Evolutionary conservation across 352 stramenopile genomes (phyloP).

Genomic region (Globisporangium radiosum): DNA sequence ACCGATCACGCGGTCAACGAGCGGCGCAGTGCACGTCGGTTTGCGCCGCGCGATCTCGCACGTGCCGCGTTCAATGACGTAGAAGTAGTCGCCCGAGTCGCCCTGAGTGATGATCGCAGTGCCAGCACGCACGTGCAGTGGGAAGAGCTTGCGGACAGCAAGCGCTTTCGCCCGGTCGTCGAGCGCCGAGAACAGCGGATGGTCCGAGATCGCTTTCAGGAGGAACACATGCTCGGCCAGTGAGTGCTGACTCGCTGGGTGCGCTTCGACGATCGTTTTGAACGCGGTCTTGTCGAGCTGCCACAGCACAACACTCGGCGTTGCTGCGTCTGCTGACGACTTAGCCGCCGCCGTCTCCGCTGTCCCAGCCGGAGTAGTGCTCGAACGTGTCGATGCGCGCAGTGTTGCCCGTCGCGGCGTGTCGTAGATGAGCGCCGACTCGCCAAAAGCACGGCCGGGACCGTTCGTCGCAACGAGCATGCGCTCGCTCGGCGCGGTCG

Average conservation of each 20-base stretch:
- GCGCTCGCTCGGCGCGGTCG: conserved; percentile 48
- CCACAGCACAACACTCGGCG: conserved; percentile 52
- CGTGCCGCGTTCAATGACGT: conserved; percentile 68
- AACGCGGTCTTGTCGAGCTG: conserved; percentile 71
- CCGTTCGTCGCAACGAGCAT: conserved; percentile 80
- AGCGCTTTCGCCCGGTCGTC: conserved; percentile 72
- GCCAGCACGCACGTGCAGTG: conserved; percentile 48
- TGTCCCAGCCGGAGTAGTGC: background rate
- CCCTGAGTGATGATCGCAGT: conserved; percentile 71
- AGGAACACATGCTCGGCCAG: conserved; percentile 74
- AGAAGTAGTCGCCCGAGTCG: conserved; percentile 83
- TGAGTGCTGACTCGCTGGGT: conserved; percentile 74
- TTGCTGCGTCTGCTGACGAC: background rate
- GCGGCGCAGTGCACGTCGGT: conserved; percentile 32
- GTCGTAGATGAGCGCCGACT: conserved; percentile 82
- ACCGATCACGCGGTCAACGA: conserved; percentile 70
- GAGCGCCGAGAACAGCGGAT: conserved; percentile 70
- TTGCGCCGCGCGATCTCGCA: conserved; percentile 76
- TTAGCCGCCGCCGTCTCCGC: background rate
- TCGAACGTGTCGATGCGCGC: conserved; percentile 14
- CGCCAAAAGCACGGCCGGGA: conserved; percentile 68
- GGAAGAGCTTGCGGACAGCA: conserved; percentile 80
- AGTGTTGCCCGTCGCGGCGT: conserved; percentile 75
- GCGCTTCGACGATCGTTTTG: conserved; percentile 38
- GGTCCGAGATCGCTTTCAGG: conserved; percentile 53